Base-by-base conservation (phyloP, 2,329 filamentous ascomycete species). In the Golovinomyces cichoracearum region DNA sequence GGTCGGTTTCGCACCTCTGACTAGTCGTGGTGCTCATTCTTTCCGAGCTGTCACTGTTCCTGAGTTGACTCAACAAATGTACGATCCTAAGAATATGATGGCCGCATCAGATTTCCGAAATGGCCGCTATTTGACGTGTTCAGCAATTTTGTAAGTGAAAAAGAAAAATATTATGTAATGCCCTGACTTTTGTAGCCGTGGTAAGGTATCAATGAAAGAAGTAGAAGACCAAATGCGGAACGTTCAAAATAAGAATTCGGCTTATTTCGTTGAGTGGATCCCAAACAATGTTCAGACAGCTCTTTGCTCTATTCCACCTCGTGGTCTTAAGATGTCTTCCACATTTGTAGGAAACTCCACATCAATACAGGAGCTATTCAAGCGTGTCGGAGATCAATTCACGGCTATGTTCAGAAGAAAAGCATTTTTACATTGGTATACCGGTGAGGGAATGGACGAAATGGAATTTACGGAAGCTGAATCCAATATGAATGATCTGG, bases 71-170 rank as follows among this genome's bases (percentile, higher is more conserved):
- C 90, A 98, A 74, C 90, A 98, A 70, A 95, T 98, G 85, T 98
- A 93, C 74, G 90, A 98, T 74, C 88, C 90, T 63, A 98, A 95
- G 85, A 98, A 98, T 80, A 98, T 98, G 88, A 98, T 98, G 90
- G 90, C 90, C 70, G 90, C 90, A 57, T 92, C 86, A 55, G 90
- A 98, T 73, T 98, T 98, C 85, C 84, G 90, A 63, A 98, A 95
- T 69, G 90, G 90, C 67, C 90, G 90, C 63, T 98, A 98, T 76
- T 78, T 98, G 63, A 98, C 90, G 60, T 98, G 90, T 80, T 95
- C 81, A 67, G 86, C 90, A 65, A 93, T 98, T 70, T 98, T 98
- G 60, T 64, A 60, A 62, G 56, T 51, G n/a, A n/a, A n/a, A n/a
- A n/a, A n/a, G n/a, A n/a, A n/a, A n/a, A n/a, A n/a, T n/a, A n/a